These are phyloP conservation scores for Zygosaccharomyces siamensis DNA, from an alignment of 805 yeast genomes.

Conservation along the genomic window DNA sequence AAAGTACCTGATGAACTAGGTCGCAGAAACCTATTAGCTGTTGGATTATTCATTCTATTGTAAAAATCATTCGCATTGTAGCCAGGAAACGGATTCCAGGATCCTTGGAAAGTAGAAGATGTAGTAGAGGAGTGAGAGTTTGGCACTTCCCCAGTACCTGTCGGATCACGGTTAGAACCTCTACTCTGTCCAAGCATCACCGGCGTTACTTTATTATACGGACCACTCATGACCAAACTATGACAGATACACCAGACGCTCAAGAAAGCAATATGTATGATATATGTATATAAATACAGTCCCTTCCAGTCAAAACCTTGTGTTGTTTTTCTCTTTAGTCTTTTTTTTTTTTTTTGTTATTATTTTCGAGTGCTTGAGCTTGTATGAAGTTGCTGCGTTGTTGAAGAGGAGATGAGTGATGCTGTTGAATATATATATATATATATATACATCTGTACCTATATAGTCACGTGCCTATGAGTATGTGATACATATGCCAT, in stretches of 20 bases:
- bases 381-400: no score
- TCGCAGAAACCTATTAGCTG: slow-evolving; percentile 1
- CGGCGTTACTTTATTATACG: slow-evolving; percentile 29
- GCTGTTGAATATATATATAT: no score
- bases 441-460: no score
- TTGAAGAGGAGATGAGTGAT: no score
- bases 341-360: no score
- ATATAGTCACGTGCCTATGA: no score
- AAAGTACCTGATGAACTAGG: background rate
- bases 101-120: slow-evolving; percentile 3
- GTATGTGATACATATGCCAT: background rate
- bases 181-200: slow-evolving; percentile 19
- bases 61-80: background rate
- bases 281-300: background rate
- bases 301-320: no score
- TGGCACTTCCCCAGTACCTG: background rate
- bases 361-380: no score
- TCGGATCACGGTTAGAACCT: slow-evolving; percentile 3
- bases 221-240: slow-evolving; percentile 5
- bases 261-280: background rate
- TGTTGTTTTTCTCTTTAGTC: no score
- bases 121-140: background rate
- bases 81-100: slow-evolving; percentile 1
- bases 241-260: background rate
- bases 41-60: background rate